Evolutionary conservation across 2,329 filamentous ascomycete species (phyloP).

Genomic region (Cercospora sesami): DNA sequence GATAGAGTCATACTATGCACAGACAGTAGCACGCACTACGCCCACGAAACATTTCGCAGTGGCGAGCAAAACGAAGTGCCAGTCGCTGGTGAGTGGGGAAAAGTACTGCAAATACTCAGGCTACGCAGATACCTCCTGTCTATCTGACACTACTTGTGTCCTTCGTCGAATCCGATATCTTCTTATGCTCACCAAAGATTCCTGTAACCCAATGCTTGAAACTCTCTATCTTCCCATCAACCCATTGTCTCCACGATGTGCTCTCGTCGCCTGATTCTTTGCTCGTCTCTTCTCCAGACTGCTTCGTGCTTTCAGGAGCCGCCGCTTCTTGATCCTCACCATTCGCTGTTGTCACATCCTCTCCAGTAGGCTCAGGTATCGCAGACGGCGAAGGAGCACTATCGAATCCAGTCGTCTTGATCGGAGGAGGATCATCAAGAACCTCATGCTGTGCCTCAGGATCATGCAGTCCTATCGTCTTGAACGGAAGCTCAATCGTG

Average conservation of each 20-base stretch:
- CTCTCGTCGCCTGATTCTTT: neutral
- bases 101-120: neutral
- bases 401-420: neutral
- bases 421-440: conserved; percentile 28
- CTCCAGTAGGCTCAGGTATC: neutral
- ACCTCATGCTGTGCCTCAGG: conserved; percentile 19
- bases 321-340: neutral
- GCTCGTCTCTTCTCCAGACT: neutral
- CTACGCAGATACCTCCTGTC: neutral
- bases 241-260: conserved; percentile 37
- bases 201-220: conserved; percentile 38
- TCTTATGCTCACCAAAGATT: conserved; percentile 26
- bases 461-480: conserved; percentile 61
- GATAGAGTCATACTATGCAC: neutral
- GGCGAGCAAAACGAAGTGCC: neutral
- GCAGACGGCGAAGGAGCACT: neutral
- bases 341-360: neutral
- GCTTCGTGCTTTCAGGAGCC: neutral
- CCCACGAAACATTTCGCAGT: neutral
- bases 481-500: conserved; percentile 72
- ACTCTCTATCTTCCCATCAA: conserved; percentile 35
- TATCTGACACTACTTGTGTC: conserved; percentile 1
- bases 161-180: neutral
- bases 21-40: neutral
- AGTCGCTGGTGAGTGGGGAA: neutral